Evolutionary conservation across 2,329 filamentous ascomycete genomes (phyloP).

Genomic region (Daldinia eschscholtzii): DNA sequence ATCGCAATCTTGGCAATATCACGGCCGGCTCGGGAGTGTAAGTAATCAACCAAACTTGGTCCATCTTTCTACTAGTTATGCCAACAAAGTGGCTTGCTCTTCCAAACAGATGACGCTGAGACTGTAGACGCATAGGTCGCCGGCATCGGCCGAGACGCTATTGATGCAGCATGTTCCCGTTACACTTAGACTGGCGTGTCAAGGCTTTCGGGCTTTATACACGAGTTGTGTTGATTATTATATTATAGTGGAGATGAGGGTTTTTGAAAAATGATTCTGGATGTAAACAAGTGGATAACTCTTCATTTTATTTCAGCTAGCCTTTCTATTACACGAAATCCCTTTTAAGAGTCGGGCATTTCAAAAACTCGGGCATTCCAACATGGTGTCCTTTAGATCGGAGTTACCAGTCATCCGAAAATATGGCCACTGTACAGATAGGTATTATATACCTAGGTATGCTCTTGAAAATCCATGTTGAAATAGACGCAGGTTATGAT

Average conservation of each 20-base stretch:
- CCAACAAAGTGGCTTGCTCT: not conserved
- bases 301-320: too few relatives aligned
- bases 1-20: not conserved
- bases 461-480: too few relatives aligned
- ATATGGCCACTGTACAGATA: not conserved
- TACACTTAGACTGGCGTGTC: not conserved
- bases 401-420: not conserved
- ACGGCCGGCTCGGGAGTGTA: not conserved
- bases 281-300: too few relatives aligned
- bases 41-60: not conserved
- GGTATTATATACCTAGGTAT: not conserved
- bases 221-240: too few relatives aligned
- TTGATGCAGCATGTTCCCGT: not conserved
- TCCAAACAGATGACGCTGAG: not conserved
- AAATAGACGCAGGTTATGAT: too few relatives aligned
- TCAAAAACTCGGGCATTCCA: not conserved
- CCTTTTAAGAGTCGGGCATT: too few relatives aligned
- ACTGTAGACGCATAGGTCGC: not conserved
- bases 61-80: not conserved
- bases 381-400: not conserved
- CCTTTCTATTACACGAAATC: too few relatives aligned
- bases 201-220: not conserved
- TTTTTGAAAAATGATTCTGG: too few relatives aligned
- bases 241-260: too few relatives aligned
- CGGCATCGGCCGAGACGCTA: not conserved